These are phyloP conservation scores for Populus alba DNA, from an alignment of 345 rosid species.

Conservation along the genomic window DNA sequence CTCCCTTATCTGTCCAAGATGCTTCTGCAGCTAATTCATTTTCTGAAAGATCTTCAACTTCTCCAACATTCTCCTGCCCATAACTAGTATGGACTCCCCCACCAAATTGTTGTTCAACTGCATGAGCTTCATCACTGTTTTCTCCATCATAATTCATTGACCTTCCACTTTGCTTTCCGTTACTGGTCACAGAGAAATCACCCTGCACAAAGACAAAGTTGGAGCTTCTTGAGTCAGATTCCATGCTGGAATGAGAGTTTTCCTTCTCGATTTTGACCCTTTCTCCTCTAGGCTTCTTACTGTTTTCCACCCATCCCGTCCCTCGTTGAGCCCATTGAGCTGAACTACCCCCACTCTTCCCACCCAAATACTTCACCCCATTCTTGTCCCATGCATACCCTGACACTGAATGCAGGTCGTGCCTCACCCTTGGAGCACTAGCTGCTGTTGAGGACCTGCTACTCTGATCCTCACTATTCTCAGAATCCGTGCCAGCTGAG, in stretches of 20 bases:
- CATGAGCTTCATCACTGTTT: slow-evolving; percentile 48
- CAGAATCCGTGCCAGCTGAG: slow-evolving; percentile 51
- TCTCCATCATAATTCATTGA: slow-evolving; percentile 52
- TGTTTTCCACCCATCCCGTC: slow-evolving; percentile 47
- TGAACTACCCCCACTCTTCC: slow-evolving; percentile 39
- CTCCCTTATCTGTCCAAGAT: slow-evolving; percentile 44
- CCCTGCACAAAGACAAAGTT: slow-evolving; percentile 77
- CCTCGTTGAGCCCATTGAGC: slow-evolving; percentile 48
- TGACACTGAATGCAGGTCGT: slow-evolving; percentile 37
- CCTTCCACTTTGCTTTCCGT: slow-evolving; percentile 47
- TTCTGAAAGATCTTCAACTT: slow-evolving; percentile 36
- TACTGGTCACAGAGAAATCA: slow-evolving; percentile 43
- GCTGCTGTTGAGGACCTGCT: slow-evolving; percentile 83
- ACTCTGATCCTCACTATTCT: slow-evolving; percentile 64
- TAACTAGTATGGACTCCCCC: slow-evolving; percentile 45
- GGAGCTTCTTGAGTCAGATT: slow-evolving; percentile 86
- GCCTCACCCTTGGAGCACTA: slow-evolving; percentile 50
- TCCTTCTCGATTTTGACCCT: slow-evolving; percentile 73
- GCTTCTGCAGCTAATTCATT: slow-evolving; percentile 46
- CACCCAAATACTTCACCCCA: slow-evolving; percentile 42
- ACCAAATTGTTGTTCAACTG: slow-evolving; percentile 31
- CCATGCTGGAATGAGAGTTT: slow-evolving; percentile 81
- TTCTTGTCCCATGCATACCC: slow-evolving; percentile 43
- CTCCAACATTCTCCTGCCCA: slow-evolving; percentile 37
- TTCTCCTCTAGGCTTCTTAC: slow-evolving; percentile 80